Conservation (phyloP, 2,329 filamentous ascomycete species). For the Didymellaceae sp. region DNA sequence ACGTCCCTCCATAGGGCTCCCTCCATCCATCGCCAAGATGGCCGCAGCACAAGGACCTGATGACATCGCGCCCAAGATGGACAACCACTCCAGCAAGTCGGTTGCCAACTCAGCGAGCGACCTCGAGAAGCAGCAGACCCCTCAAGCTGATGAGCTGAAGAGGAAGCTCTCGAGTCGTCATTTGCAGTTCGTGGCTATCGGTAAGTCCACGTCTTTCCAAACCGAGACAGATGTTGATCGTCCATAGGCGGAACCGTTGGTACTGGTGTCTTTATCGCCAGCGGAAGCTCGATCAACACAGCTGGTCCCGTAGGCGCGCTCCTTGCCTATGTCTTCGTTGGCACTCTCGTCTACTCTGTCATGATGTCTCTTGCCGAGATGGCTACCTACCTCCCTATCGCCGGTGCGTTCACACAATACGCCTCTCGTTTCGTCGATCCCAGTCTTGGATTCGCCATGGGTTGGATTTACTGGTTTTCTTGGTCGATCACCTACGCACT, state of each 20-base stretch:
- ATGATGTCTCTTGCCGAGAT: conserved; percentile 72
- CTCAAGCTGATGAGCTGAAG: conserved; percentile 38
- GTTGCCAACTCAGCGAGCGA: conserved; percentile 38
- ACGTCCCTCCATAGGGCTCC: conserved; percentile 20
- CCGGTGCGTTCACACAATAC: conserved; percentile 78
- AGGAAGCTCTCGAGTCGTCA: conserved; percentile 47
- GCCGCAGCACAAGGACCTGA: conserved; percentile 29
- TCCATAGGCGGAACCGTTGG: conserved; percentile 53
- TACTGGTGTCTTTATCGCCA: conserved; percentile 62
- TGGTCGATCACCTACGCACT: conserved; percentile 77
- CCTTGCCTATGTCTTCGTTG: conserved; percentile 60
- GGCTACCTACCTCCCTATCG: conserved; percentile 77
- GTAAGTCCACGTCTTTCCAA: conserved; percentile 22
- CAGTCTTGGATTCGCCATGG: conserved; percentile 76
- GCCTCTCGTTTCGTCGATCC: conserved; percentile 76
- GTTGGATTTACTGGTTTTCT: conserved; percentile 84
- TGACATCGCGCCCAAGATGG: conserved; percentile 36
- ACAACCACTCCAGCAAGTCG: conserved; percentile 41
- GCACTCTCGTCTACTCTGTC: conserved; percentile 75
- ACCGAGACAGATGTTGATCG: conserved; percentile 8
- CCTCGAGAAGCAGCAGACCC: conserved; percentile 44
- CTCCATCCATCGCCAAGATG: conserved; percentile 26
- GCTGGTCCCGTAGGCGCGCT: conserved; percentile 58
- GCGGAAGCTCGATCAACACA: conserved; percentile 55
- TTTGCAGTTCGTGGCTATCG: conserved; percentile 50